Percentiles rank a stretch among this genome's conserved stretches.
Evolutionary conservation across 345 rosid species (phyloP).

Genomic region (Carallia brachiata): DNA sequence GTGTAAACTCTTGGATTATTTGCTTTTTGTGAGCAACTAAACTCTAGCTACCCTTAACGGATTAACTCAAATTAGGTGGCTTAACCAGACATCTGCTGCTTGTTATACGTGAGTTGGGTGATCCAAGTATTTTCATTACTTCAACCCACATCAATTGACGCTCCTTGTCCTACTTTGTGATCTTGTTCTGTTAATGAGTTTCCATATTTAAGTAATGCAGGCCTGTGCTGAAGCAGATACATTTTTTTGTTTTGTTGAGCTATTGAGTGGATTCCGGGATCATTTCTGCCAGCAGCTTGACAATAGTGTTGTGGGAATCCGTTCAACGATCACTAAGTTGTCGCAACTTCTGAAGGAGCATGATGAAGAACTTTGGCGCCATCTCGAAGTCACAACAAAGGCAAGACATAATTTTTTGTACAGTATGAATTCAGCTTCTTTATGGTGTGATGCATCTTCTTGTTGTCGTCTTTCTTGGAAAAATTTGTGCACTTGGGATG

Average conservation of each 20-base stretch:
- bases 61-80: too few relatives aligned
- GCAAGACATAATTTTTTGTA: slow-evolving; percentile 38
- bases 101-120: too few relatives aligned
- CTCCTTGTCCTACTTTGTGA: not conserved
- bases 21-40: too few relatives aligned
- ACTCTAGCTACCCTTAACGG: too few relatives aligned
- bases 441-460: not conserved
- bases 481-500: too few relatives aligned
- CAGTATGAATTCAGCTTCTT: slow-evolving; percentile 1
- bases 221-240: slow-evolving; percentile 86
- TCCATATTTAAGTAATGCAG: slow-evolving; percentile 50
- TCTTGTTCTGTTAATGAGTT: slow-evolving; percentile 33
- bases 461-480: too few relatives aligned
- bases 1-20: too few relatives aligned
- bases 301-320: slow-evolving; percentile 95
- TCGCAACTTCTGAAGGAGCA: slow-evolving; percentile 83
- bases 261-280: slow-evolving; percentile 95
- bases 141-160: not conserved
- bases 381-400: slow-evolving; percentile 90
- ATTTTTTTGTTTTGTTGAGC: slow-evolving; percentile 92
- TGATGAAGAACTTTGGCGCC: slow-evolving; percentile 99
- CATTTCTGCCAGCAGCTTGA: slow-evolving; percentile 97
- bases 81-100: too few relatives aligned
- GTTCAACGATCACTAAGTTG: slow-evolving; percentile 74
- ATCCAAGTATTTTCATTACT: too few relatives aligned